These are phyloP conservation scores for Tulasnella sp. DNA, from an alignment of 768 basidiomycete genomes.

Conservation along the genomic window DNA sequence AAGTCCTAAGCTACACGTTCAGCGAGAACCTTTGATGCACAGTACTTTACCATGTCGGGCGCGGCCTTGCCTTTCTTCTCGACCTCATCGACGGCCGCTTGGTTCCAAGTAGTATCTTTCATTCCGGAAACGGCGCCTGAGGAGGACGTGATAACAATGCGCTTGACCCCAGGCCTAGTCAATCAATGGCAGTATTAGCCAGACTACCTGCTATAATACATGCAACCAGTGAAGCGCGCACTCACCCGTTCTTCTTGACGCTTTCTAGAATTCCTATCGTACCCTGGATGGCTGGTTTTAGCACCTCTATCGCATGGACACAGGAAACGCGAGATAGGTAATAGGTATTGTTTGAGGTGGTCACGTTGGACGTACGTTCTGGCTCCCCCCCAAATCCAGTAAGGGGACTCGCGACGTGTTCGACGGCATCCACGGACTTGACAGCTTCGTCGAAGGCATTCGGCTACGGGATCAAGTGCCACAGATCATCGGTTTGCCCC, in stretches of 20 bases:
- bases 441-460: constrained; percentile 74
- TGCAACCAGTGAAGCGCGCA: constrained; percentile 9
- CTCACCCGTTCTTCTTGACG: constrained; percentile 26
- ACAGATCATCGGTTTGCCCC: too few relatives aligned
- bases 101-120: constrained; percentile 24
- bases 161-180: not conserved
- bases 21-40: constrained; percentile 24
- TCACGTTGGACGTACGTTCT: not conserved
- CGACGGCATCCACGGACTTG: constrained; percentile 61
- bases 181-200: not conserved
- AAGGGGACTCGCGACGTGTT: constrained; percentile 54
- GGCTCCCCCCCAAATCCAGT: constrained; percentile 27
- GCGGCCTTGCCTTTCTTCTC: constrained; percentile 19
- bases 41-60: not conserved
- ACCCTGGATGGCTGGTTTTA: constrained; percentile 36
- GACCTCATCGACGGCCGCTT: constrained; percentile 19
- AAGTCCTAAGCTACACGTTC: constrained; percentile 27
- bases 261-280: constrained; percentile 30
- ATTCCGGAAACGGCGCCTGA: not conserved
- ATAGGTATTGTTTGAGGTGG: not conserved
- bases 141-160: not conserved
- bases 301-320: constrained; percentile 24
- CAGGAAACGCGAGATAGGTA: not conserved
- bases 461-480: constrained; percentile 13
- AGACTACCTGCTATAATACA: too few relatives aligned